Percentiles rank a stretch among this genome's conserved stretches.
Evolutionary conservation across 2,329 filamentous ascomycete genomes (phyloP).

Genomic region (Epichloe uncinata): DNA sequence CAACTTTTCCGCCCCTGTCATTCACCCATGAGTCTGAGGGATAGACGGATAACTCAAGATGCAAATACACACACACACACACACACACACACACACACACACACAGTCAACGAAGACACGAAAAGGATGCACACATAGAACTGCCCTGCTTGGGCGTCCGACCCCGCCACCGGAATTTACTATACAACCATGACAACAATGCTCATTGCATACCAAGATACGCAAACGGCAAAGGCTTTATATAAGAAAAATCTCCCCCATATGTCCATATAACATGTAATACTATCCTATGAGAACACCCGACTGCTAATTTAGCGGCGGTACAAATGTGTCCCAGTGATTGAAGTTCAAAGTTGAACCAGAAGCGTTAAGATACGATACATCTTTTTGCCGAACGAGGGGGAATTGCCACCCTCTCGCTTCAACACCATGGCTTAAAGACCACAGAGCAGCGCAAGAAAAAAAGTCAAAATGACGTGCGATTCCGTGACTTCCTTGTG

Average conservation of each 20-base stretch:
- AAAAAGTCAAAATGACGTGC: constrained; percentile 17
- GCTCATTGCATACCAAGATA: background rate
- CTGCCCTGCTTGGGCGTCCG: background rate
- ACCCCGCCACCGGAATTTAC: background rate
- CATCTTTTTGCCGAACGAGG: constrained; percentile 35
- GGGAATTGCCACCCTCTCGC: background rate
- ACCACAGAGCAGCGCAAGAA: constrained; percentile 50
- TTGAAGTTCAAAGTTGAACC: background rate
- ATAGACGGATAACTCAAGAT: background rate
- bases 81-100: background rate
- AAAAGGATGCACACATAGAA: background rate
- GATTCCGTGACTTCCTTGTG: background rate
- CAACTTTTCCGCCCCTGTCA: background rate
- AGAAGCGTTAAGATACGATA: constrained; percentile 51
- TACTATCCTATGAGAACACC: background rate
- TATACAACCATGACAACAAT: background rate
- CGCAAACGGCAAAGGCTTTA: background rate
- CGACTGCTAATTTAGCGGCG: background rate
- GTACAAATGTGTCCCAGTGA: background rate
- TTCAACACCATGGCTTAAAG: constrained; percentile 34
- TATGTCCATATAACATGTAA: background rate
- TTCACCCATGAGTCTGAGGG: background rate
- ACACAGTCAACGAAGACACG: background rate
- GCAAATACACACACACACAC: background rate
- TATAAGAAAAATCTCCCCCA: background rate